phyloP scores from a whole-genome alignment of 2,329 filamentous ascomycete species.

The Chaetomium sp. region DNA sequence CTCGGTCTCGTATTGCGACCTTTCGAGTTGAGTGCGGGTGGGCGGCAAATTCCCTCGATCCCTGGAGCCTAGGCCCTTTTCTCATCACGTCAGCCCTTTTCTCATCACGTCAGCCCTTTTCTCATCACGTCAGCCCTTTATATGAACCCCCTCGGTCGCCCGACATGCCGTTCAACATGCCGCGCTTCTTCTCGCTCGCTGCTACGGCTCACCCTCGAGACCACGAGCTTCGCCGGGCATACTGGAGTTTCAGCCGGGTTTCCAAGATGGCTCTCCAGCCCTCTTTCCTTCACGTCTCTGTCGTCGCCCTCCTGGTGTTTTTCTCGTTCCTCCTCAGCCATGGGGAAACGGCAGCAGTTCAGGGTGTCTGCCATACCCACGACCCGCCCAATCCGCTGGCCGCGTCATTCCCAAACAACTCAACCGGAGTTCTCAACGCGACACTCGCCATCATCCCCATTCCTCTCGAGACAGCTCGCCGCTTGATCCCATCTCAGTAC shows the following conservation, averaged over 20 bases:
- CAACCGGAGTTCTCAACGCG: constrained; percentile 48
- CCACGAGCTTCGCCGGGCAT: constrained; percentile 11
- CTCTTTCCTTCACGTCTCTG: constrained; percentile 18
- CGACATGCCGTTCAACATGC: constrained; percentile 22
- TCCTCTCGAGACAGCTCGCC: constrained; percentile 38
- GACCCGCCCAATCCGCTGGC: constrained; percentile 43
- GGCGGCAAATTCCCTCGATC: constrained; percentile 13
- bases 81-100: not conserved
- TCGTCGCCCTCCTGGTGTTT: constrained; percentile 16
- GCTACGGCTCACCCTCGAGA: constrained; percentile 12
- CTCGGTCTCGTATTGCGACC: not conserved
- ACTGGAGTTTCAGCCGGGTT: constrained; percentile 12
- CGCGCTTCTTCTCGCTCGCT: constrained; percentile 16
- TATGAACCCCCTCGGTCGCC: not conserved
- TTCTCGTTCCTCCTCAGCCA: constrained; percentile 20
- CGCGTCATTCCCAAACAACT: constrained; percentile 38
- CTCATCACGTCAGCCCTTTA: not conserved
- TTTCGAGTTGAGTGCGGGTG: constrained; percentile 12
- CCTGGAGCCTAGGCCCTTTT: constrained; percentile 1
- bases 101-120: constrained; percentile 13
- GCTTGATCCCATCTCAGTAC: constrained; percentile 43
- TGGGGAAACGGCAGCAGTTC: constrained; percentile 13
- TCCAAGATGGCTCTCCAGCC: constrained; percentile 19
- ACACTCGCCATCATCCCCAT: constrained; percentile 48
- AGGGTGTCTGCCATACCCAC: constrained; percentile 15